These are phyloP conservation scores for Sporisorium graminicola DNA, from an alignment of 1,284 basidiomycete genomes.

Conservation along the genomic window DNA sequence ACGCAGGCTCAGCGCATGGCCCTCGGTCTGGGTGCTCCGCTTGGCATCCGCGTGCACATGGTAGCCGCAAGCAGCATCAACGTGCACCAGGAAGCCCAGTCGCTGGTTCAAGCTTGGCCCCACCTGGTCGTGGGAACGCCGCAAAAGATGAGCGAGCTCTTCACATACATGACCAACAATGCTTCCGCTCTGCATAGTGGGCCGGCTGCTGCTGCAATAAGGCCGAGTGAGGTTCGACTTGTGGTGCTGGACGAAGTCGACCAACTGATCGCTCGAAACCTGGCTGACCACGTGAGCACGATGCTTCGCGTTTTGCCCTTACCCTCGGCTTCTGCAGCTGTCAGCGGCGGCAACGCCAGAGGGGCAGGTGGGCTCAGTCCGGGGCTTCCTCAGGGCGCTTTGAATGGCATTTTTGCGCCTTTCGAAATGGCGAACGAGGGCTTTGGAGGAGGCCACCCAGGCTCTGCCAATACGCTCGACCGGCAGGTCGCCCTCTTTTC, in stretches of 20 bases:
- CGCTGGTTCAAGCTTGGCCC: slow-evolving; percentile 71
- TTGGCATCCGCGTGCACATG: slow-evolving; percentile 63
- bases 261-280: slow-evolving; percentile 93
- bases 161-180: slow-evolving; percentile 80
- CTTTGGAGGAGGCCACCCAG: slow-evolving; percentile 42
- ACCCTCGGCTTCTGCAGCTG: slow-evolving; percentile 70
- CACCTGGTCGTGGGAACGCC: slow-evolving; percentile 97
- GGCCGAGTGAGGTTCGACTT: slow-evolving; percentile 85
- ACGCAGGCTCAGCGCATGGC: slow-evolving; percentile 98
- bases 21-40: slow-evolving; percentile 86
- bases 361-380: slow-evolving; percentile 28
- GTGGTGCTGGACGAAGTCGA: slow-evolving; percentile 97
- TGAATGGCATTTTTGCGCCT: slow-evolving; percentile 28
- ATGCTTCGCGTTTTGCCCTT: slow-evolving; percentile 90
- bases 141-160: slow-evolving; percentile 90
- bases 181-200: slow-evolving; percentile 29
- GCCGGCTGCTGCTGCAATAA: slow-evolving; percentile 20
- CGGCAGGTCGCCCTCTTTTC: slow-evolving; percentile 96
- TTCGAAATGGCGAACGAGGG: slow-evolving; percentile 73
- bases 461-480: slow-evolving; percentile 74
- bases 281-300: slow-evolving; percentile 93
- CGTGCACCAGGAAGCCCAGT: slow-evolving; percentile 52
- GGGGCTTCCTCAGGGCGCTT: slow-evolving; percentile 27
- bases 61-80: slow-evolving; percentile 55
- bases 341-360: slow-evolving; percentile 3